Evolutionary conservation across 768 basidiomycete species (phyloP).

Genomic region (Macrolepiota dolichaula): DNA sequence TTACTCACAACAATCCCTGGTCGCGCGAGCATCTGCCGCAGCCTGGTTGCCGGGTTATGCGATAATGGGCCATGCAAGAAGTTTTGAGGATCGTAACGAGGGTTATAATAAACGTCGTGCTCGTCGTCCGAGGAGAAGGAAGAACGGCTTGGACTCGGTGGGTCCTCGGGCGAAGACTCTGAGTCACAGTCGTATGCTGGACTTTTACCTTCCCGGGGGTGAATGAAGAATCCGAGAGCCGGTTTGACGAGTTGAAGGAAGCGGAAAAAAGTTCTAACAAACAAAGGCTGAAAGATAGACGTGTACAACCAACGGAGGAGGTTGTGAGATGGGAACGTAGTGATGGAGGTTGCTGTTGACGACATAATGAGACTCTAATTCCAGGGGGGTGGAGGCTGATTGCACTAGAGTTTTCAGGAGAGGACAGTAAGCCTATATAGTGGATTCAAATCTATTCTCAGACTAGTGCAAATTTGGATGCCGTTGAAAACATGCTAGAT

Average conservation of each 20-base stretch:
- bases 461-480: neutral
- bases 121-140: conserved; percentile 5
- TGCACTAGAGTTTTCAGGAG: conserved; percentile 5
- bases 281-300: neutral
- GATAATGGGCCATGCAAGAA: conserved; percentile 70
- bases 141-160: conserved; percentile 1
- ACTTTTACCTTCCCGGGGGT: neutral
- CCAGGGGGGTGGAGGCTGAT: neutral
- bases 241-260: conserved; percentile 3
- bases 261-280: neutral
- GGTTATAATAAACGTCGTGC: conserved; percentile 48
- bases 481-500: neutral
- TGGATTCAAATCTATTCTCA: neutral
- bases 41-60: conserved; percentile 62
- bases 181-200: neutral
- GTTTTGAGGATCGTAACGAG: conserved; percentile 67
- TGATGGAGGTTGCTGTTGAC: neutral
- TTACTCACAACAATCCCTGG: conserved; percentile 71
- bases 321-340: neutral
- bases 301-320: conserved; percentile 1
- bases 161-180: neutral
- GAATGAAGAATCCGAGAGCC: neutral
- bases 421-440: neutral
- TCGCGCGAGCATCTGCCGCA: conserved; percentile 65
- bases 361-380: conserved; percentile 1